These are phyloP conservation scores for Apophysomyces trapeziformis DNA, from an alignment of 371 early-diverging fungal genomes.

Conservation along the genomic window DNA sequence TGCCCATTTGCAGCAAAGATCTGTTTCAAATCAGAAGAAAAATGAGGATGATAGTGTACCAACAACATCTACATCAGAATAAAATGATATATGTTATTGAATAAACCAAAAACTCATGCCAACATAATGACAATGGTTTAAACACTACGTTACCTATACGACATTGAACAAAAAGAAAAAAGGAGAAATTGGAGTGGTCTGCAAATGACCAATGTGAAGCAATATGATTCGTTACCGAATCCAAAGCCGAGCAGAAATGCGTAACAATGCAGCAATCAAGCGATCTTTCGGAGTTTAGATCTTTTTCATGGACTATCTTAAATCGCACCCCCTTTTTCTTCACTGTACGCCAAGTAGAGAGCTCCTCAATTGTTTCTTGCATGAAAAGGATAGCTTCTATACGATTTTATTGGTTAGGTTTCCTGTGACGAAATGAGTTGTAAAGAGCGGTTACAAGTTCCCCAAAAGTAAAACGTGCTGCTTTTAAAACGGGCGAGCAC, in stretches of 20 bases:
- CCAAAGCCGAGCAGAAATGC: not conserved
- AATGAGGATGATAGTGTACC: slow-evolving; percentile 11
- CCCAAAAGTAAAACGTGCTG: slow-evolving; percentile 5
- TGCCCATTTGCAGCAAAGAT: slow-evolving; percentile 40
- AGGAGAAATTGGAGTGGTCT: not conserved
- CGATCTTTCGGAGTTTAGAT: not conserved
- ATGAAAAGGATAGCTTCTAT: not conserved
- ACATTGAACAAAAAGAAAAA: no score
- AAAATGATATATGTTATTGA: not conserved
- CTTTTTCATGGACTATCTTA: no score
- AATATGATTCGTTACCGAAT: slow-evolving; percentile 9
- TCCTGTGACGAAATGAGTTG: slow-evolving; percentile 1
- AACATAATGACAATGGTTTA: not conserved
- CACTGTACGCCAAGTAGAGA: slow-evolving; percentile 4
- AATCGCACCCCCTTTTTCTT: slow-evolving; percentile 1
- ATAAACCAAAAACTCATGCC: not conserved
- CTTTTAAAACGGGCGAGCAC: slow-evolving; percentile 6
- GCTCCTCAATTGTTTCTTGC: slow-evolving; percentile 8
- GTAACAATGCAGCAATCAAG: not conserved
- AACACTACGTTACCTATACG: no score
- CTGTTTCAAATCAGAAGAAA: slow-evolving; percentile 21
- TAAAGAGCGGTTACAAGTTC: slow-evolving; percentile 2
- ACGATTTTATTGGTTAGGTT: not conserved
- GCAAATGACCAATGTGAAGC: not conserved
- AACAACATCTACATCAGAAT: not conserved